phyloP scores from a whole-genome alignment of 2,329 filamentous ascomycete genomes.

The Colletotrichum spinosum region DNA sequence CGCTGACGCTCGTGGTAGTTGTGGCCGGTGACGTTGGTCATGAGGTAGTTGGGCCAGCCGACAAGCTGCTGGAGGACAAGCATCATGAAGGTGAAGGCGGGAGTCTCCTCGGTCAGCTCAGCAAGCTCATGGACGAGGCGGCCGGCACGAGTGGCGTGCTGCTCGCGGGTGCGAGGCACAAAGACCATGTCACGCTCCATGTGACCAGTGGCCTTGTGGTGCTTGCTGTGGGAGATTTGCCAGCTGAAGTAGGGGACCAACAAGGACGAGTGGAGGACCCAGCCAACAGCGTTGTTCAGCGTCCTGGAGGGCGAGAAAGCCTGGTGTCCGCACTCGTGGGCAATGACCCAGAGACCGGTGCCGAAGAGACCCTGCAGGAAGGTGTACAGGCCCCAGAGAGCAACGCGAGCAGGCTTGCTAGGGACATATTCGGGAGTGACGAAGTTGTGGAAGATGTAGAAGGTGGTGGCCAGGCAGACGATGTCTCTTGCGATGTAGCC shows the following conservation, averaged over 20 bases:
- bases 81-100: slow-evolving; percentile 80
- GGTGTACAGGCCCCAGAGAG: slow-evolving; percentile 74
- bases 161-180: slow-evolving; percentile 88
- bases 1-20: slow-evolving; percentile 91
- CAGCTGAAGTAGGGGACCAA: slow-evolving; percentile 98
- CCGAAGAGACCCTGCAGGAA: slow-evolving; percentile 91
- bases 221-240: slow-evolving; percentile 99
- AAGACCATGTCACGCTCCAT: slow-evolving; percentile 99
- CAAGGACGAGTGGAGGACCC: slow-evolving; percentile 88
- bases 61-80: slow-evolving; percentile 87
- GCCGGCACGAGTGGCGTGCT: slow-evolving; percentile 82
- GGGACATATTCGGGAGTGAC: slow-evolving; percentile 88
- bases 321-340: slow-evolving; percentile 98
- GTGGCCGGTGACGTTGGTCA: slow-evolving; percentile 95
- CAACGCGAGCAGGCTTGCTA: slow-evolving; percentile 73
- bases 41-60: slow-evolving; percentile 93
- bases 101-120: slow-evolving; percentile 95
- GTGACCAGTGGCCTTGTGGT: slow-evolving; percentile 98
- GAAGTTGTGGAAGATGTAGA: slow-evolving; percentile 89
- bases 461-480: slow-evolving; percentile 77
- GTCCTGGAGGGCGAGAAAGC: slow-evolving; percentile 93
- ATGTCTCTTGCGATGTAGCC: slow-evolving; percentile 88
- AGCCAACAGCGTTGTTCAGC: slow-evolving; percentile 92
- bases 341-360: slow-evolving; percentile 95
- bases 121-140: slow-evolving; percentile 82